phyloP scores from a whole-genome alignment of 2,329 filamentous ascomycete genomes.

The Cercospora janseana region DNA sequence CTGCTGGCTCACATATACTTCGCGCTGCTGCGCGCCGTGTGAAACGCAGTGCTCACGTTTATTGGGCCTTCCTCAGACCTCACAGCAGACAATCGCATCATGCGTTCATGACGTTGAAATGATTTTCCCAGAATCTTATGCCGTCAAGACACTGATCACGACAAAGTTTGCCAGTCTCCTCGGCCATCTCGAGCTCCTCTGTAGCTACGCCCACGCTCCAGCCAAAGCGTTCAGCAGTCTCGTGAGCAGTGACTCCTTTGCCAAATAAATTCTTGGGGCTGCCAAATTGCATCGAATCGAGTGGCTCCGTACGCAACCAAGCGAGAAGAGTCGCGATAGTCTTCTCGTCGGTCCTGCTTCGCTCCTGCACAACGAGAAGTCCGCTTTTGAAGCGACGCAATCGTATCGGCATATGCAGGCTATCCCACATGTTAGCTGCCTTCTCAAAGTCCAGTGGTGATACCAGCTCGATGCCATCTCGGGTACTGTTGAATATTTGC shows the following conservation, averaged over 20 bases:
- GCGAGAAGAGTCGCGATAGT: constrained; percentile 72
- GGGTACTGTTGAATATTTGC: constrained; percentile 90
- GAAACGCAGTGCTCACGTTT: background rate
- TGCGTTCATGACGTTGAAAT: constrained; percentile 23
- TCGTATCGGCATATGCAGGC: constrained; percentile 78
- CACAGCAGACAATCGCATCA: no score
- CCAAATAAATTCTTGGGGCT: constrained; percentile 72
- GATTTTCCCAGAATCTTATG: constrained; percentile 87
- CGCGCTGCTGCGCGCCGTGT: background rate
- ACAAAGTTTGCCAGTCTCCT: constrained; percentile 82
- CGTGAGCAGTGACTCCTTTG: constrained; percentile 82
- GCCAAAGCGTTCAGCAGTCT: constrained; percentile 83
- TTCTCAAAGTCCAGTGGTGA: constrained; percentile 90
- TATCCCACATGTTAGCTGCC: constrained; percentile 84
- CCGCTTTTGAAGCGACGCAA: constrained; percentile 88
- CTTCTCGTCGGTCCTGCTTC: constrained; percentile 85
- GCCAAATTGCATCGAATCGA: constrained; percentile 59
- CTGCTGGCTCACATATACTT: background rate
- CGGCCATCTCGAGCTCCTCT: constrained; percentile 95
- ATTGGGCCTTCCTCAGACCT: background rate
- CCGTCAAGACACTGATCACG: constrained; percentile 91
- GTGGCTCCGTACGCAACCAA: constrained; percentile 65
- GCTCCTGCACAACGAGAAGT: constrained; percentile 86
- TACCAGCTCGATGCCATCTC: constrained; percentile 90
- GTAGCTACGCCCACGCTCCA: constrained; percentile 97